Evolutionary conservation across 1,284 basidiomycete species (phyloP).

Genomic region (Fomitopsis betulina): DNA sequence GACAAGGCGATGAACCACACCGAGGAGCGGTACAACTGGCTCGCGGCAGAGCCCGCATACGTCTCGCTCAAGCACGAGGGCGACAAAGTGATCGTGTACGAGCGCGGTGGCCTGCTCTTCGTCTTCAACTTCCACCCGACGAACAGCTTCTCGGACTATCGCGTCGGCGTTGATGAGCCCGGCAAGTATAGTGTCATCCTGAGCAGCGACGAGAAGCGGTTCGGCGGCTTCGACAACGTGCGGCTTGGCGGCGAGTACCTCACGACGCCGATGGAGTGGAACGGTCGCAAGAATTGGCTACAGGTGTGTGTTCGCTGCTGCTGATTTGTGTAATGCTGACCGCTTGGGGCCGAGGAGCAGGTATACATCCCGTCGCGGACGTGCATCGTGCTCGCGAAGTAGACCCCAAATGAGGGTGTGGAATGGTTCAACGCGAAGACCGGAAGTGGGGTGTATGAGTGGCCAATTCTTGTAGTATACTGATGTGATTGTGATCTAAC

Average conservation of each 20-base stretch:
- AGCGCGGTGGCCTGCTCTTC: conserved; percentile 90
- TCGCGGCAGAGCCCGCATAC: conserved; percentile 83
- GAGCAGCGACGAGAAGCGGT: conserved; percentile 81
- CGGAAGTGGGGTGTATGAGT: neutral
- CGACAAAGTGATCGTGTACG: conserved; percentile 92
- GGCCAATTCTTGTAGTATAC: neutral
- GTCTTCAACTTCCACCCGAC: conserved; percentile 96
- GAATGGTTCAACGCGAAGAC: neutral
- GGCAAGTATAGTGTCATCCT: conserved; percentile 87
- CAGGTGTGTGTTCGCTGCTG: conserved; percentile 51
- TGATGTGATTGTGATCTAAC: neutral
- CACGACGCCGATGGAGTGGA: conserved; percentile 90
- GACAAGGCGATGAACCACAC: conserved; percentile 91
- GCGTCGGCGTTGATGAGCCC: conserved; percentile 82
- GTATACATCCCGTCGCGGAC: conserved; percentile 78
- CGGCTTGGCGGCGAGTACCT: conserved; percentile 62
- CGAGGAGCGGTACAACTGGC: conserved; percentile 82
- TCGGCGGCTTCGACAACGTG: conserved; percentile 88
- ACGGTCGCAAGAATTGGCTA: conserved; percentile 82
- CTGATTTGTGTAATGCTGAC: neutral
- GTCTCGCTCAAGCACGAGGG: conserved; percentile 90
- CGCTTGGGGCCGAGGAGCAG: conserved; percentile 31
- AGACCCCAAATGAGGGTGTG: neutral
- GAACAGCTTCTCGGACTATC: conserved; percentile 88
- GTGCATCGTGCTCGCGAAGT: conserved; percentile 65